Base-by-base conservation (phyloP, 345 rosid species). In the Noccaea caerulescens region DNA sequence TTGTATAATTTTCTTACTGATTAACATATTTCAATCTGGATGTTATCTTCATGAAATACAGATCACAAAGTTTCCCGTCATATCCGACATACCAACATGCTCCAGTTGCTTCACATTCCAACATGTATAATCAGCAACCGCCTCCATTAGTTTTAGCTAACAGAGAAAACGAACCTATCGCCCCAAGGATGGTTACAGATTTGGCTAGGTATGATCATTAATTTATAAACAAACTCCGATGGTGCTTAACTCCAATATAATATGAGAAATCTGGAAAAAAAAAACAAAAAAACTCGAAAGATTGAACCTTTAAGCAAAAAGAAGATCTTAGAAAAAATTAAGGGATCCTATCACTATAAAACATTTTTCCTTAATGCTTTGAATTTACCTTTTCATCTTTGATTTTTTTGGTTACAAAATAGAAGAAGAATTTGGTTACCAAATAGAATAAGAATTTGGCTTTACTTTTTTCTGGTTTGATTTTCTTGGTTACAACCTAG, bases 41-140 rank as follows among this genome's bases (percentile, higher is more conserved):
- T 63, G 3, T 47, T 30, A 14, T 38, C 9, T 65, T 73, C 8
- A 39, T 65, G 72, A 57, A 47, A 11, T 30, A 47, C 37, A 73
- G 72, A 47, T 43, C 66, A 47, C 30, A 49, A 6, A 58, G 14
- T 58, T 38, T 57, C 11, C 5, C n/a, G 10, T 36, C 63, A 13
- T 25, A 10, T 25, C 44, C 39, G 10, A 55, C 20, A 8, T 7
- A 63, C 47, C 58, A 64, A 37, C 50, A 64, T 20, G 37, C 30
- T 11, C 45, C n/a, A 12, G 10, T 6, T 38, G n/a, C 23, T 47
- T 65, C 66, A 57, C 8, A 50, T 65, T 37, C 42, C 38, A 63
- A 45, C 50, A 34, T 72, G 36, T 34, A 42, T 30, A 18, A 36
- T 56, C 64, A 63, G 11, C 57, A 45, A 27, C 41, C 16, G 5